Evolutionary conservation across 129 eudicot species (phyloP).

Genomic region (Oenanthe sinensis): DNA sequence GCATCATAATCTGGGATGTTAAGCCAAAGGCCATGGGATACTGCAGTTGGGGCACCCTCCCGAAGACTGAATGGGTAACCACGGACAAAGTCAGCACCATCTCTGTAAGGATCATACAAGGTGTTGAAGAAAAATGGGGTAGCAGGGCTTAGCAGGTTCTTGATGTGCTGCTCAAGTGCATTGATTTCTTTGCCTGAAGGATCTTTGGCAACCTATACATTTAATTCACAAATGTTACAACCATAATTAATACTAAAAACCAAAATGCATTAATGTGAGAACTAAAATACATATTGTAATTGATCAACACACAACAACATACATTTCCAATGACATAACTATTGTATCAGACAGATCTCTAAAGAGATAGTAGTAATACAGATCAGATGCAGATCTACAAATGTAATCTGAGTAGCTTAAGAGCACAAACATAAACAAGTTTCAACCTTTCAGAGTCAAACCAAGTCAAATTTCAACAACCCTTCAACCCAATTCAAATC

Average conservation of each 20-base stretch:
- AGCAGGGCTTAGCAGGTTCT: slow-evolving; percentile 45
- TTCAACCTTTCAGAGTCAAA: neutral
- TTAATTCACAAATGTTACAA: neutral
- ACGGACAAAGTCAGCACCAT: slow-evolving; percentile 63
- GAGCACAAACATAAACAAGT: neutral
- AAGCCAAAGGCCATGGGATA: slow-evolving; percentile 61
- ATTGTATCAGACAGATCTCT: neutral
- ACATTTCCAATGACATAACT: neutral
- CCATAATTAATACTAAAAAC: neutral
- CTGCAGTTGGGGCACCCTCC: slow-evolving; percentile 54
- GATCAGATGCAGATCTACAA: neutral
- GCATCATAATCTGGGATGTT: slow-evolving; percentile 66
- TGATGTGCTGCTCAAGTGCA: slow-evolving; percentile 56
- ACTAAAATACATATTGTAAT: neutral
- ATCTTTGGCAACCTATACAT: slow-evolving; percentile 46
- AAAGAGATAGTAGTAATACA: neutral
- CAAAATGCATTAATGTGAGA: neutral
- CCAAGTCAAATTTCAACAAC: neutral
- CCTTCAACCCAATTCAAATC: neutral
- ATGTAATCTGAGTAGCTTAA: neutral
- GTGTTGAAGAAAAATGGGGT: slow-evolving; percentile 61
- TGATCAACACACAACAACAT: neutral
- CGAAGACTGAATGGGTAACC: slow-evolving; percentile 62
- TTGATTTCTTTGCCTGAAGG: slow-evolving; percentile 52
- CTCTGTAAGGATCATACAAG: slow-evolving; percentile 53